These are phyloP conservation scores for Sugiyamaella lignohabitans DNA, from an alignment of 805 yeast genomes.

Conservation along the genomic window DNA sequence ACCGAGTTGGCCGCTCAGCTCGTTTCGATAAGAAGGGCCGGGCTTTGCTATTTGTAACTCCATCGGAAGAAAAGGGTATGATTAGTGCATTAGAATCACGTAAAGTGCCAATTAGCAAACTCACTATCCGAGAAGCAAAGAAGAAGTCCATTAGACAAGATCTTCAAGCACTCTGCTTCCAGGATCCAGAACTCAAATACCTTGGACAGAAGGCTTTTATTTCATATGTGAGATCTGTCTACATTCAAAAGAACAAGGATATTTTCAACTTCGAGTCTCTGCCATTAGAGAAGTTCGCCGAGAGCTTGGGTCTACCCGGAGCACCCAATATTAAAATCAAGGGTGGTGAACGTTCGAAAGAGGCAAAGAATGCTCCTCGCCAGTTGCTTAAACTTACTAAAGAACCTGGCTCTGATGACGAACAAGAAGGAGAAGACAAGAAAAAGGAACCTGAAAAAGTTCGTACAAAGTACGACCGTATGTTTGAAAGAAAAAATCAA, in stretches of 20 bases:
- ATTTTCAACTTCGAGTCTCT: slow-evolving; percentile 71
- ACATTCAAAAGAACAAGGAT: slow-evolving; percentile 79
- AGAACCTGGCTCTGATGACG: slow-evolving; percentile 59
- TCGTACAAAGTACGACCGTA: slow-evolving; percentile 85
- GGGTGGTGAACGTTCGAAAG: slow-evolving; percentile 49
- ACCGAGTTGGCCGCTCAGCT: slow-evolving; percentile 86
- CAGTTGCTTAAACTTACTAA: slow-evolving; percentile 51
- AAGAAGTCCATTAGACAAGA: slow-evolving; percentile 70
- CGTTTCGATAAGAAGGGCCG: slow-evolving; percentile 80
- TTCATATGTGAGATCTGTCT: slow-evolving; percentile 79
- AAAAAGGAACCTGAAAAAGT: slow-evolving; percentile 41
- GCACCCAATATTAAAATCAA: slow-evolving; percentile 85
- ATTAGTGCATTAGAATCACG: slow-evolving; percentile 53
- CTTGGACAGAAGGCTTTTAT: slow-evolving; percentile 94
- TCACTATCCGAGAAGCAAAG: slow-evolving; percentile 69
- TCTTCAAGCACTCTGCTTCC: slow-evolving; percentile 82
- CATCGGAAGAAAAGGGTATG: slow-evolving; percentile 76
- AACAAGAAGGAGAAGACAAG: slow-evolving; percentile 34
- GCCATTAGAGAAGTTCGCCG: slow-evolving; percentile 77
- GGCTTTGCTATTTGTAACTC: slow-evolving; percentile 74
- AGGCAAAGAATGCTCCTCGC: slow-evolving; percentile 75
- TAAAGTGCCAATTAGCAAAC: slow-evolving; percentile 61
- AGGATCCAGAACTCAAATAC: slow-evolving; percentile 86
- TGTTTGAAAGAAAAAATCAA: slow-evolving; percentile 94
- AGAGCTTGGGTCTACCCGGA: slow-evolving; percentile 87